A percentile compares a stretch with the other conserved stretches of the same genome.
Evolutionary conservation across 2,329 filamentous ascomycete genomes (phyloP).

Genomic region (Escovopsis sp.): DNA sequence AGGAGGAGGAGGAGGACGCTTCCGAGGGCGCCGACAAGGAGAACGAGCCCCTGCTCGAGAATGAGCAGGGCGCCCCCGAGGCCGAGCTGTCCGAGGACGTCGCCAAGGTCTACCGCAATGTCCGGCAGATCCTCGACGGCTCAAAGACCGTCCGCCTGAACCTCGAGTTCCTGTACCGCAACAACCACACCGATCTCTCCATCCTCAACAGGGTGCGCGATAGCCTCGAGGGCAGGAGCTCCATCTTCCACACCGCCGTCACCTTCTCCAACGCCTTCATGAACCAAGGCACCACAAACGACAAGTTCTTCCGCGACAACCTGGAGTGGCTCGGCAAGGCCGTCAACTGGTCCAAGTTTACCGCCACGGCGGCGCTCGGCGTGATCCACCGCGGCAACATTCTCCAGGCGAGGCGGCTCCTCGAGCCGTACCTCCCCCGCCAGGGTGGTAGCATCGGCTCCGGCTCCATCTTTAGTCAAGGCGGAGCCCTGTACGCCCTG

Average conservation of each 20-base stretch:
- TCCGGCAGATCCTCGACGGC: conserved; percentile 61
- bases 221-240: conserved; percentile 88
- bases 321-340: conserved; percentile 96
- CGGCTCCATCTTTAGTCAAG: conserved; percentile 89
- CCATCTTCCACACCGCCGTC: conserved; percentile 94
- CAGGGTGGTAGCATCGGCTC: conserved; percentile 50
- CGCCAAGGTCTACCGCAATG: conserved; percentile 45
- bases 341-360: conserved; percentile 99
- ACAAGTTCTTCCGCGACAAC: conserved; percentile 97
- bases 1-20: conserved; percentile 21
- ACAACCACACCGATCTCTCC: conserved; percentile 81
- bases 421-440: conserved; percentile 87
- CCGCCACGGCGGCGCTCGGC: conserved; percentile 85
- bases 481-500: conserved; percentile 88
- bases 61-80: conserved; percentile 42
- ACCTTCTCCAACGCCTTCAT: conserved; percentile 98
- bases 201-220: conserved; percentile 95
- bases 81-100: conserved; percentile 34
- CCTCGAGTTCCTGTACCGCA: conserved; percentile 90
- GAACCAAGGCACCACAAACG: conserved; percentile 96
- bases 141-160: conserved; percentile 91
- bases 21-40: conserved; percentile 34
- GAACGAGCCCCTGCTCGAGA: conserved; percentile 32
- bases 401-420: conserved; percentile 78
- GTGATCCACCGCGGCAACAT: conserved; percentile 95